Evolutionary conservation across 805 yeast genomes (phyloP).

Genomic region (Monosporozyma aquatica): DNA sequence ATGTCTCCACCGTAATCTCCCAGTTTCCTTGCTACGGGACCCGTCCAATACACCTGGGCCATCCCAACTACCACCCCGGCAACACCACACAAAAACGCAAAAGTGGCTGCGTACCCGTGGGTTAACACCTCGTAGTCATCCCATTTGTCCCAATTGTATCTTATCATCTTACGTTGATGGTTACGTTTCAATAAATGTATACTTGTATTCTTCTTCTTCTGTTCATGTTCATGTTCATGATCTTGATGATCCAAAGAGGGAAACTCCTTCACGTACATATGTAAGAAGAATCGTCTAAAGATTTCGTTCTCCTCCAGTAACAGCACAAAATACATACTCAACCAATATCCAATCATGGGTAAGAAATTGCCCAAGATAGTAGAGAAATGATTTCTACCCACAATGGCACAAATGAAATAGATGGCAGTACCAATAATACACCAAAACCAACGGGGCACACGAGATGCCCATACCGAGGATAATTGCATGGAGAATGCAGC

Average conservation of each 20-base stretch:
- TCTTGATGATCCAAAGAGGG: slow-evolving; percentile 14
- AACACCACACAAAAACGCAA: slow-evolving; percentile 59
- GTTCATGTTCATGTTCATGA: neutral
- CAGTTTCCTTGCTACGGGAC: slow-evolving; percentile 56
- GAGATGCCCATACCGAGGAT: slow-evolving; percentile 43
- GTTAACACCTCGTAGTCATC: slow-evolving; percentile 53
- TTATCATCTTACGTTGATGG: slow-evolving; percentile 24
- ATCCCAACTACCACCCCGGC: slow-evolving; percentile 81
- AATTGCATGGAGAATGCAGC: slow-evolving; percentile 74
- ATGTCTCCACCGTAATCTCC: slow-evolving; percentile 72
- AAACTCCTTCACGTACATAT: slow-evolving; percentile 38
- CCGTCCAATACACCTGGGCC: slow-evolving; percentile 79
- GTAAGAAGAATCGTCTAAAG: slow-evolving; percentile 46
- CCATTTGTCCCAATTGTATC: slow-evolving; percentile 73
- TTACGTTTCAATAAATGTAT: slow-evolving; percentile 17
- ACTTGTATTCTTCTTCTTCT: too few relatives aligned
- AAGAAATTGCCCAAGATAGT: slow-evolving; percentile 68
- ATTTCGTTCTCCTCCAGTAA: slow-evolving; percentile 63
- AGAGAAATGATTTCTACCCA: slow-evolving; percentile 65
- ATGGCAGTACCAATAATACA: slow-evolving; percentile 53
- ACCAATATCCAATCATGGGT: slow-evolving; percentile 92
- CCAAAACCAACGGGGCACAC: slow-evolving; percentile 73
- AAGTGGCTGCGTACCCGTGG: slow-evolving; percentile 60
- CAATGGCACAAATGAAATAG: slow-evolving; percentile 62
- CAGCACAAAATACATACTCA: slow-evolving; percentile 67